Percentiles rank a stretch among this genome's conserved stretches.
Evolutionary conservation across 495 filamentous ascomycete genomes (phyloP).

Genomic region (Hypoxylon crocopeplum): DNA sequence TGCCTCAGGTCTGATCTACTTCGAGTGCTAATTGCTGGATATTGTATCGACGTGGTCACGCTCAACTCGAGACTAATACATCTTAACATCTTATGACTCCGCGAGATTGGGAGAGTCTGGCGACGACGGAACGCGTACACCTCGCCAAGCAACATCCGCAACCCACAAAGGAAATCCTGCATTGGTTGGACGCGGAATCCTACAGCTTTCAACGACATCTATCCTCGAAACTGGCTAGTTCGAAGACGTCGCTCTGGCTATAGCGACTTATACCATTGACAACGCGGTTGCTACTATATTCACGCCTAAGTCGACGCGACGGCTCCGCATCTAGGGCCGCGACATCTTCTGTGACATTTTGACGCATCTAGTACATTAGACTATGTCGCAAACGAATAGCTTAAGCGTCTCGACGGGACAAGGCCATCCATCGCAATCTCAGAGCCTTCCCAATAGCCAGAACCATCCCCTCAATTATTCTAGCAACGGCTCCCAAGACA

Average conservation of each 20-base stretch:
- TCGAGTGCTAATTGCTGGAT: slow-evolving; percentile 7
- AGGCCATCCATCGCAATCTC: slow-evolving; percentile 13
- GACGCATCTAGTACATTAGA: neutral
- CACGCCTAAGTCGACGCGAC: slow-evolving; percentile 28
- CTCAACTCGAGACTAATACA: slow-evolving; percentile 1
- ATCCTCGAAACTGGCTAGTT: slow-evolving; percentile 10
- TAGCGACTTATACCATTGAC: slow-evolving; percentile 2
- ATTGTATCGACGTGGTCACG: slow-evolving; percentile 10
- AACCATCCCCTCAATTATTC: slow-evolving; percentile 40
- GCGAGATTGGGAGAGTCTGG: slow-evolving; percentile 15
- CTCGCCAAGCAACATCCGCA: slow-evolving; percentile 26
- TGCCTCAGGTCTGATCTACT: slow-evolving; percentile 8
- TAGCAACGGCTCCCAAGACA: slow-evolving; percentile 52
- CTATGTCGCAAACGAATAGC: slow-evolving; percentile 25
- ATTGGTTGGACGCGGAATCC: slow-evolving; percentile 7
- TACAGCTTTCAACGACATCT: slow-evolving; percentile 5
- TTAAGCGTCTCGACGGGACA: slow-evolving; percentile 4
- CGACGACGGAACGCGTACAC: slow-evolving; percentile 33
- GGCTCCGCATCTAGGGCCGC: slow-evolving; percentile 4
- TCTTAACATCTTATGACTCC: slow-evolving; percentile 9
- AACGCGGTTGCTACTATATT: slow-evolving; percentile 12
- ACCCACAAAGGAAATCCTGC: slow-evolving; percentile 18
- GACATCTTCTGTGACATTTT: neutral
- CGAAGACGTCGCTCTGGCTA: slow-evolving; percentile 6
- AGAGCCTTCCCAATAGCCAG: slow-evolving; percentile 23